Conservation (phyloP, 2,329 filamentous ascomycete genomes). For the Aspergillus spinulosporus region DNA sequence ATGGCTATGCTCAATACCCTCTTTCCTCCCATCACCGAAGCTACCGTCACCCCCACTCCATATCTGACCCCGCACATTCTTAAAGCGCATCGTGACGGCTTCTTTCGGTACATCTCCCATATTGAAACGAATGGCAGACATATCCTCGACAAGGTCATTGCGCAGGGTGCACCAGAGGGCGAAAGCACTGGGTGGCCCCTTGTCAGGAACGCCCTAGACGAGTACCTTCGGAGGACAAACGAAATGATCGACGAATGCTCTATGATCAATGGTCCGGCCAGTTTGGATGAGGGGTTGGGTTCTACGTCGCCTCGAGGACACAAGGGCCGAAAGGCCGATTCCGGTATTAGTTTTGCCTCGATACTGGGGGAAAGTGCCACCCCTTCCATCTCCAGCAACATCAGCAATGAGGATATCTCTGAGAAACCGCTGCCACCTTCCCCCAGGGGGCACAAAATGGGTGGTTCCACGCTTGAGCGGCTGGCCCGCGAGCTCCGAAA, state of each 20-base stretch:
- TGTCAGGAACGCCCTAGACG: conserved; percentile 53
- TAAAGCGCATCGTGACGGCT: conserved; percentile 59
- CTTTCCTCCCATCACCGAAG: conserved; percentile 57
- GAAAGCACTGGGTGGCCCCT: conserved; percentile 59
- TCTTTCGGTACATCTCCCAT: conserved; percentile 62
- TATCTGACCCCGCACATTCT: conserved; percentile 55
- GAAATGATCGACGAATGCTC: conserved; percentile 62
- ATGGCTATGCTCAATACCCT: conserved; percentile 69
- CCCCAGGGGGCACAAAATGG: conserved; percentile 30
- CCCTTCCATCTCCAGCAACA: conserved; percentile 42
- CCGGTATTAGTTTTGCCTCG: conserved; percentile 61
- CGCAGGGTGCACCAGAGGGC: conserved; percentile 52
- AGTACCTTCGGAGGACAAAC: conserved; percentile 60
- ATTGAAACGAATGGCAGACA: conserved; percentile 58
- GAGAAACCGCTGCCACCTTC: conserved; percentile 47
- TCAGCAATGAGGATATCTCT: conserved; percentile 30
- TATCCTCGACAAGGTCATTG: conserved; percentile 56
- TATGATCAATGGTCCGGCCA: conserved; percentile 48
- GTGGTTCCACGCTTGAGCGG: conserved; percentile 58
- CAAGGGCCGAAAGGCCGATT: conserved; percentile 61
- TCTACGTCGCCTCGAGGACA: conserved; percentile 34
- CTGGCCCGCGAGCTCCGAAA: conserved; percentile 60
- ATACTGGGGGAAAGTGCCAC: conserved; percentile 33
- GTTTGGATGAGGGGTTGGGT: conserved; percentile 33
- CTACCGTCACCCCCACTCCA: conserved; percentile 49